Base-by-base conservation (phyloP, 2,329 filamentous ascomycete species). In the Colletotrichum somersetense region DNA sequence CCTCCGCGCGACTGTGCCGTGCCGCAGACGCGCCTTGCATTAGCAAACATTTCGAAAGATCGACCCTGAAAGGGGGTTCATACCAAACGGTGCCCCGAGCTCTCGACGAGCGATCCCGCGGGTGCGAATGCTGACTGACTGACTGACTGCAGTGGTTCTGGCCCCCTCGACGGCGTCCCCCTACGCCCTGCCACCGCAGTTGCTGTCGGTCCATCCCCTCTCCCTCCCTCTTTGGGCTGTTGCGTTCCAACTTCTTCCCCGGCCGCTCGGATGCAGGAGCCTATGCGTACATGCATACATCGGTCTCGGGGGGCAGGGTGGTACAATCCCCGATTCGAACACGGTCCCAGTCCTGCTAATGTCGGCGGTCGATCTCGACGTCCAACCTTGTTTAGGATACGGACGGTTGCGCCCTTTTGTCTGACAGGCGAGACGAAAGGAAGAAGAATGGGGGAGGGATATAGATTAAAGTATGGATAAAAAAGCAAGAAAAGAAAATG, bases 51-150 rank as follows among this genome's bases (percentile, higher is more conserved):
- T 48, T 44, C 30, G 62, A 52, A 63, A 38, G 69, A 68, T 63
- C 69, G 53, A 55, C 58, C 38, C 65, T 44, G 59, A 35, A 44
- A 23, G 65, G 58, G 58, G 30, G 11, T 14, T 61, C 20, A n/a
- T 46, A 46, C 44, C 65, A 69, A 55, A 48, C 58, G 38, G 69
- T 50, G 69, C 69, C 56, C 69, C 69, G 65, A 72, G 65, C 44
- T n/a, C 65, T 72, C 16, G 30, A 55, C 44, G 35, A 67, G 69
- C 69, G 65, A 66, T 59, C 62, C 38, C 65, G 53, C 65, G 65
- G 69, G 59, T 72, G 65, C 58, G 48, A 64, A 50, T 20, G n/a
- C 33, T 48, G n/a, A 20, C 44, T n/a, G 42, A 30, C 33, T 48
- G n/a, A 2, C n/a, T 6, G 18, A 20, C 16, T 44, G 44, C 16